phyloP scores from a whole-genome alignment of 2,329 filamentous ascomycete genomes.

The Trichophyton schoenleinii region DNA sequence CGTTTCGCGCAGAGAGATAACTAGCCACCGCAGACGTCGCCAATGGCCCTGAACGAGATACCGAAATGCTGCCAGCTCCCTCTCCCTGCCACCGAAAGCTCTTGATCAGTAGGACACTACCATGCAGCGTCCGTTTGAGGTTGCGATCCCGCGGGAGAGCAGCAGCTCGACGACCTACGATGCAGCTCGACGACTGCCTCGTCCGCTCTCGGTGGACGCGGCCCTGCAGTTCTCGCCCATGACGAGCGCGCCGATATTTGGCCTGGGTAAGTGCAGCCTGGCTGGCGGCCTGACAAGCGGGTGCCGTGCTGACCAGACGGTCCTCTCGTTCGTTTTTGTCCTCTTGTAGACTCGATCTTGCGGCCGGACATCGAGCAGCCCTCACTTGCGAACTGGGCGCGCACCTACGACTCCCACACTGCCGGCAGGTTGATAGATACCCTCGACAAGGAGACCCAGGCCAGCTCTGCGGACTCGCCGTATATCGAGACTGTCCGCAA shows the following conservation, averaged over 20 bases:
- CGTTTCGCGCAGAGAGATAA: neutral
- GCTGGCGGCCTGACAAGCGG: neutral
- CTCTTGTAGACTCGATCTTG: constrained; percentile 28
- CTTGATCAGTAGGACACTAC: constrained; percentile 11
- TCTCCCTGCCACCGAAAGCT: neutral
- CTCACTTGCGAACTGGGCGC: constrained; percentile 25
- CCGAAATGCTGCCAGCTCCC: constrained; percentile 1
- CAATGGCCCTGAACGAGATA: constrained; percentile 21
- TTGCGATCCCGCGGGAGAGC: constrained; percentile 29
- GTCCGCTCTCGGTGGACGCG: constrained; percentile 35
- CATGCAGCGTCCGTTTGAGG: constrained; percentile 34
- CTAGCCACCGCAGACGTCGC: neutral
- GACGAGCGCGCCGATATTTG: constrained; percentile 37
- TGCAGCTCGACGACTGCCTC: constrained; percentile 18
- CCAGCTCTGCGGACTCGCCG: constrained; percentile 44
- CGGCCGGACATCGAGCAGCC: constrained; percentile 31
- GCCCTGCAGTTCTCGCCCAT: constrained; percentile 39
- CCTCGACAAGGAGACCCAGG: constrained; percentile 57
- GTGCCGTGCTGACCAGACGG: neutral
- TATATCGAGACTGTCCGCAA: constrained; percentile 59
- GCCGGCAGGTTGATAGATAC: constrained; percentile 47
- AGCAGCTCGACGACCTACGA: constrained; percentile 17
- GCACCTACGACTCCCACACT: constrained; percentile 38
- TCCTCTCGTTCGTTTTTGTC: too few relatives aligned
- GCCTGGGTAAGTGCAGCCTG: constrained; percentile 26